phyloP scores from a whole-genome alignment of 163 green algal species.

The Chlamydomonas reinhardtii region DNA sequence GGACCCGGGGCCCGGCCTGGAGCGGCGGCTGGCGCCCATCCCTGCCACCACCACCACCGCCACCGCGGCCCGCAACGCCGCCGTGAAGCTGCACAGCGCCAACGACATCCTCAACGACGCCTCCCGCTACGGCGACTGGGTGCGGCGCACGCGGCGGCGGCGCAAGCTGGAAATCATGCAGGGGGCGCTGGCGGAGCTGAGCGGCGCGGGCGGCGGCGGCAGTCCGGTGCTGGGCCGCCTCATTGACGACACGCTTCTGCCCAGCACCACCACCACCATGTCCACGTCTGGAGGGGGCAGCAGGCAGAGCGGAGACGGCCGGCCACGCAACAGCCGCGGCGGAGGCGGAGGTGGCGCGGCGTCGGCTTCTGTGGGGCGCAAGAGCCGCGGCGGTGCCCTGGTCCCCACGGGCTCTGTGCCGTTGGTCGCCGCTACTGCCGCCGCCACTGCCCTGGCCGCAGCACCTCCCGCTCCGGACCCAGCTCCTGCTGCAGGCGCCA shows the following conservation, averaged over 20 bases:
- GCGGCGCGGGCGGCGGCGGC: neutral
- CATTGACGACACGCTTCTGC: conserved; percentile 19
- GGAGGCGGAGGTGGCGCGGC: neutral
- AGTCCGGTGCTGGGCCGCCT: neutral
- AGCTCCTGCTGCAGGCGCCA: too few species aligned
- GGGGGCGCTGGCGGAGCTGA: neutral
- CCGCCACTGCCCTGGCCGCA: too few species aligned
- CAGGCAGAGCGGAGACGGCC: neutral
- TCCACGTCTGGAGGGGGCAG: neutral
- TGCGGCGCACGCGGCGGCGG: conserved; percentile 15
- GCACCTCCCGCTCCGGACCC: too few species aligned
- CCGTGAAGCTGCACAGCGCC: conserved; percentile 17
- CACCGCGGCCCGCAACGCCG: neutral
- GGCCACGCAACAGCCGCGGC: neutral
- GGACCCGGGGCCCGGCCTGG: conserved; percentile 8
- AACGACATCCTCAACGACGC: conserved; percentile 31
- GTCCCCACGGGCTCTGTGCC: too few species aligned
- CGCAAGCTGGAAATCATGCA: conserved; percentile 20
- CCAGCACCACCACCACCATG: too few species aligned
- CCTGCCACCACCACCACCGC: conserved; percentile 21
- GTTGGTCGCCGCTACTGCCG: too few species aligned
- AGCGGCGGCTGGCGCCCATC: neutral
- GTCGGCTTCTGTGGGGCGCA: too few species aligned
- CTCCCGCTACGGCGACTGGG: conserved; percentile 36
- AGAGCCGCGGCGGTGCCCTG: too few species aligned